Evolutionary conservation across 345 rosid genomes (phyloP).

Genomic region (Syzygium oleosum): DNA sequence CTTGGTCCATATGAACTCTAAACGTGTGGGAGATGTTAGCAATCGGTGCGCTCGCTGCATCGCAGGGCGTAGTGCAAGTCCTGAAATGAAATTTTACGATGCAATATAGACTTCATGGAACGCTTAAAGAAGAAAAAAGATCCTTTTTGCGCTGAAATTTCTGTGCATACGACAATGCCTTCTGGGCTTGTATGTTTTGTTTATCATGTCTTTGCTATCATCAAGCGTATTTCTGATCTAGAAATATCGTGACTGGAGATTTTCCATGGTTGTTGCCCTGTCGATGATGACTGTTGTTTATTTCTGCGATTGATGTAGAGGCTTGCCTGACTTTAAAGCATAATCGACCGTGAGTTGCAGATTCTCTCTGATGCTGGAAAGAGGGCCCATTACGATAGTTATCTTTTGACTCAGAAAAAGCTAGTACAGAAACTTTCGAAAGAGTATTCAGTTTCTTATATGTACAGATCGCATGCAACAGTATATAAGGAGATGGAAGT

Average conservation of each 20-base stretch:
- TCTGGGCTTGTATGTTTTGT: neutral
- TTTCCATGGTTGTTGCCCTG: neutral
- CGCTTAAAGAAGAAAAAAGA: neutral
- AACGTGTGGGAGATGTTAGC: neutral
- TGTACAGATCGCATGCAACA: constrained; percentile 27
- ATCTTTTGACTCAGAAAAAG: constrained; percentile 52
- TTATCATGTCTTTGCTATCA: neutral
- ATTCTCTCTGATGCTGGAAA: constrained; percentile 78
- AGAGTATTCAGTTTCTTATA: constrained; percentile 25
- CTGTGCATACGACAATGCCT: neutral
- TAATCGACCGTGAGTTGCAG: constrained; percentile 25
- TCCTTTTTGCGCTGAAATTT: neutral
- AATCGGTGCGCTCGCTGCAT: neutral
- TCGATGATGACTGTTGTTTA: neutral
- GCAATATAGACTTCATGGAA: neutral
- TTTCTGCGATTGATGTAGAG: neutral
- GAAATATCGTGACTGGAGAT: neutral
- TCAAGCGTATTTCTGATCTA: neutral
- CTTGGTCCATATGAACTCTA: neutral
- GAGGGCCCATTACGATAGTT: constrained; percentile 61
- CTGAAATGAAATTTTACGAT: neutral
- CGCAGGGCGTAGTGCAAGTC: neutral
- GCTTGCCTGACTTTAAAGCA: constrained; percentile 2
- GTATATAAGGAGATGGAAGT: constrained; percentile 63
- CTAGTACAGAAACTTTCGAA: constrained; percentile 29